Base-by-base conservation (phyloP, 2,329 filamentous ascomycete species). In the Aspergillus phoenicis region DNA sequence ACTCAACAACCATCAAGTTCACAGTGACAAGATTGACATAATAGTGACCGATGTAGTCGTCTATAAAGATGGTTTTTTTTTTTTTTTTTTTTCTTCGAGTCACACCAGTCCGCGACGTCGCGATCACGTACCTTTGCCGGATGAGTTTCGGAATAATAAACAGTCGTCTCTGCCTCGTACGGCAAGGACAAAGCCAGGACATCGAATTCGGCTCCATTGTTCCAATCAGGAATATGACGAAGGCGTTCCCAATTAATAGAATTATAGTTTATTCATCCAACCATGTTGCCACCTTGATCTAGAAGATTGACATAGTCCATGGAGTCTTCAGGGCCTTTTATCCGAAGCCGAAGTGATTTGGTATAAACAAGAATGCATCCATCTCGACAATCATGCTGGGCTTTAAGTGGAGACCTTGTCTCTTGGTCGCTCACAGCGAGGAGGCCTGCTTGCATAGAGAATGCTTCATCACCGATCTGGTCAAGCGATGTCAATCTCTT, bases 81-180 rank as follows among this genome's bases (percentile, higher is more conserved):
- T 43, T 2, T 17, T 17, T 17, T 17, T 17, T 17, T 17, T 17
- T 17, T 17, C 17, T 17, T 17, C 8, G 13, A 17, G 39, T 41
- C 15, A 43, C 20, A 7, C 39, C 39, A 43, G 39, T 43, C 5
- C 7, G 39, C 39, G 2, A 20, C n/a, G n/a, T 43, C 20, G n/a
- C 8, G 38, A 7, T 2, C 15, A 15, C 17, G n/a, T 15, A 2
- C 8, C 8, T 4, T 1, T n/a, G 38, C 38, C 8, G 38, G 38
- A 17, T 41, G 15, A 10, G 1, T 1, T 41, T 0, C n/a, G 38
- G 28, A 4, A 10, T 30, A 30, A 3, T 1, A 1, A 30, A 0
- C 8, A 30, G 3, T 10, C 8, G 1, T 10, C 10, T 3, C 10
- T 30, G 8, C 1, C 0, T 20, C 3, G 15, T 41, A 41, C 15